Evolutionary conservation across 2,329 filamentous ascomycete genomes (phyloP), one percentile per base, ranked within the genome.

Genomic region (Claviceps cyperi): DNA sequence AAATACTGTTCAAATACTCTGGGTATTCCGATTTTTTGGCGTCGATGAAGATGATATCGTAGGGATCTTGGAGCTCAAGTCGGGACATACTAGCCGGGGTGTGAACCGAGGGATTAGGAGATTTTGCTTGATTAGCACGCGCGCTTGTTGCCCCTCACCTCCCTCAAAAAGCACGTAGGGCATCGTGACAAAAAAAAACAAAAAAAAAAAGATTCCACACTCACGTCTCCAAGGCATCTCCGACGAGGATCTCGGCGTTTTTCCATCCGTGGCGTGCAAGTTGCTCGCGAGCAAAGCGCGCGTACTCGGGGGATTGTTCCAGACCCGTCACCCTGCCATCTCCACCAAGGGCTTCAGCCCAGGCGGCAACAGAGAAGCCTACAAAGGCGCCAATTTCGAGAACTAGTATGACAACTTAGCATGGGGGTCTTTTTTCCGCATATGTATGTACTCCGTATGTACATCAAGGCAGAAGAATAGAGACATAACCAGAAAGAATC

Each of bases 1-100:
- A 63, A 49, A 77, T 68, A 32, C 67, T 62, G 19, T 62, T 58
- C 38, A 77, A 64, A 58, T 77, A 77, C 6, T 56, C 58, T 0
- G 70, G 68, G 56, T 77, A 76, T n/a, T 69, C 71, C 0, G 66
- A 62, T 62, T 77, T 77, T 51, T 77, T 67, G 22, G 74, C 74
- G 51, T 77, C 74, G 53, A 77, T 67, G 58, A 77, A 77, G 58
- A 77, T 66, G 43, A 76, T 60, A 58, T 77, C 75, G 55, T 73
- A 78, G 4, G 75, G 71, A 55, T 55, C 51, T 9, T 28, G 41
- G 22, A 58, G 54, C 32, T 48, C 41, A 32, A 64, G 55, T 37
- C 66, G 69, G 60, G 37, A 59, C 50, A 51, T 61, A 55, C 52
- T 67, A 40, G 17, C n/a, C 6, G 22, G 6, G 11, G 15, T 5